Evolutionary conservation across 176 grass and related monocot species (phyloP), one percentile per base, ranked within the genome.

Genomic region (Carex littledalei): DNA sequence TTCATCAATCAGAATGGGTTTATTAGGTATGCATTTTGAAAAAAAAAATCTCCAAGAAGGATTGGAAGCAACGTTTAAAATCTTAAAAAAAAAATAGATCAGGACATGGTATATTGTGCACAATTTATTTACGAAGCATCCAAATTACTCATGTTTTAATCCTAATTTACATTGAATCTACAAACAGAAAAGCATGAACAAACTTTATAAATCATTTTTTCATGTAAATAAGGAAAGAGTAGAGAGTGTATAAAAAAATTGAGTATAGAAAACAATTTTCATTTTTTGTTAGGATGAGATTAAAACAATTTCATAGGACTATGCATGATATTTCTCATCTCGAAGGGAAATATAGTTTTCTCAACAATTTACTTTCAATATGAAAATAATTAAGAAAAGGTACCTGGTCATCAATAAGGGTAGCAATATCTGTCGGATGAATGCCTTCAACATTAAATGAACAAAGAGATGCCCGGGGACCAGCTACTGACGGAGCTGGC

Each of bases 371-470:
- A 5, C 29, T 67, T 26, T 32, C 12, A 45, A 4, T 20, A 21
- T 1, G 8, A 73, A n/a, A 49, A 50, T 11, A 64, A 13, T 81
- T 9, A 53, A 84, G 67, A 74, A 26, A 76, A 63, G 63, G 10
- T 97, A 97, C 92, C 92, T 94, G 92, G 49, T 87, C 87, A 88
- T 98, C 89, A 85, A 94, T 87, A 87, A 95, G 85, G 71, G 91
- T 91, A 52, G 96, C 96, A 84, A 95, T 94, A 94, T 98, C 96
- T 66, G 91, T 92, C 24, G 96, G 89, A 92, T 98, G 96, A 89
- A 98, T 63, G 35, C 93, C 93, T 45, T 95, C 69, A 62, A 98
- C 85, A 89, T 98, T 98, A 84, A 95, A 98, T 65, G 96, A 92
- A 86, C 93, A 92, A 74, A 98, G 67, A 24, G 96, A 70, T 64